Evolutionary conservation across 148 eudicot genomes (phyloP).

Genomic region (Polygonum aviculare): DNA sequence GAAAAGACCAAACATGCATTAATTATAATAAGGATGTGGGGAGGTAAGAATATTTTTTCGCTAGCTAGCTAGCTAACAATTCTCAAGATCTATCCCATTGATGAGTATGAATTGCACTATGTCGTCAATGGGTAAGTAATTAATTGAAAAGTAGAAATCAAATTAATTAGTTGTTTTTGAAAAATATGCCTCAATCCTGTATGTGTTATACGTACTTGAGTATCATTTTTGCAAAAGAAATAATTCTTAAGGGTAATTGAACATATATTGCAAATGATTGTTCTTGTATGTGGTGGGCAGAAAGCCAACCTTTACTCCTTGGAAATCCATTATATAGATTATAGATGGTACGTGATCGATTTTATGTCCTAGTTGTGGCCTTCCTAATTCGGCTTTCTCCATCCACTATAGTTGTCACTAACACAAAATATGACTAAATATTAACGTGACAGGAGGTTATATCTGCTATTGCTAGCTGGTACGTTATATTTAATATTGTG

Average conservation of each 20-base stretch:
- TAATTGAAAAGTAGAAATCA: background rate
- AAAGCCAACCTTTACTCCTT: constrained; percentile 5
- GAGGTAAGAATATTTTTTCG: background rate
- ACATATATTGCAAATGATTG: background rate
- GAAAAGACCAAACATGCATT: background rate
- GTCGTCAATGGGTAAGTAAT: background rate
- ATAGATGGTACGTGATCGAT: background rate
- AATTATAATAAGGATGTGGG: background rate
- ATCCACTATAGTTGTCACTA: background rate
- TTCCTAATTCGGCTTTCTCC: background rate
- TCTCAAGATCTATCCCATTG: background rate
- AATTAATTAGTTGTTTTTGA: background rate
- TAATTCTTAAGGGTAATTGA: too few relatives aligned
- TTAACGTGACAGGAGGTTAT: too few relatives aligned
- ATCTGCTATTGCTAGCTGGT: too few relatives aligned
- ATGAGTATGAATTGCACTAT: constrained; percentile 1
- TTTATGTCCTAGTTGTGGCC: background rate
- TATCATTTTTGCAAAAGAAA: too few relatives aligned
- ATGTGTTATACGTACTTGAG: too few relatives aligned
- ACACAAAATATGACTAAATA: too few relatives aligned
- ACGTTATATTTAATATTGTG: too few relatives aligned
- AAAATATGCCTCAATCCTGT: background rate
- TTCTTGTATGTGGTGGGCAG: background rate
- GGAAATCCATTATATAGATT: background rate
- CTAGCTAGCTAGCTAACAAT: background rate